phyloP scores from a whole-genome alignment of 495 filamentous ascomycete species.

The Xylaria cubensis region DNA sequence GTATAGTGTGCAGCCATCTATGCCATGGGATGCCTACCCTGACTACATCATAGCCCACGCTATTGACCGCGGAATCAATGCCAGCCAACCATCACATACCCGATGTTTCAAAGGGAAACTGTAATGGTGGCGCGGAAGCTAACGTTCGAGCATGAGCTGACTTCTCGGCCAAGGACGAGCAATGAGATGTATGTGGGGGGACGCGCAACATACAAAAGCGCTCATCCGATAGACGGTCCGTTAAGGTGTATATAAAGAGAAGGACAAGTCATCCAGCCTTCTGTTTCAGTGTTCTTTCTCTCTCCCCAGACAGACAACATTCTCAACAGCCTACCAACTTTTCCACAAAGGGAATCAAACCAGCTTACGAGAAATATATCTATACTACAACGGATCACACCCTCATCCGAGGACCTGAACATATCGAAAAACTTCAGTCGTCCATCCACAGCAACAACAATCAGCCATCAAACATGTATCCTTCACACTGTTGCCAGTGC shows the following conservation, averaged over 20 bases:
- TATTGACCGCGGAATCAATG: constrained; percentile 12
- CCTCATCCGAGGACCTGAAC: neutral
- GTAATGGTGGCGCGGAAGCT: constrained; percentile 6
- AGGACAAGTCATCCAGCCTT: constrained; percentile 5
- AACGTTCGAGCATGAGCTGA: constrained; percentile 25
- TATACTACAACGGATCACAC: neutral
- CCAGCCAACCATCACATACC: constrained; percentile 14
- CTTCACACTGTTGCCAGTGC: constrained; percentile 56
- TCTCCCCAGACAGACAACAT: neutral
- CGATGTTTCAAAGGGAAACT: neutral
- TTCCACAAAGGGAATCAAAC: neutral
- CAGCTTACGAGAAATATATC: neutral
- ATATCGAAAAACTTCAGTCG: neutral
- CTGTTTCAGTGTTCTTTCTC: neutral
- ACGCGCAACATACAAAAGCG: constrained; percentile 9
- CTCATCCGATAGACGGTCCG: constrained; percentile 4
- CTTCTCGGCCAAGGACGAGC: constrained; percentile 13
- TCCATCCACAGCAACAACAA: neutral
- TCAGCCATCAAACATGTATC: constrained; percentile 39
- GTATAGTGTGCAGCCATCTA: neutral
- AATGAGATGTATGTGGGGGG: constrained; percentile 25
- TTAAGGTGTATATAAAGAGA: constrained; percentile 25
- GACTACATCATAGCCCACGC: constrained; percentile 20
- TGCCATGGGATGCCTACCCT: neutral
- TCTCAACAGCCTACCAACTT: neutral